Conservation (phyloP, 1,284 basidiomycete genomes). For the Dichomitus squalens region DNA sequence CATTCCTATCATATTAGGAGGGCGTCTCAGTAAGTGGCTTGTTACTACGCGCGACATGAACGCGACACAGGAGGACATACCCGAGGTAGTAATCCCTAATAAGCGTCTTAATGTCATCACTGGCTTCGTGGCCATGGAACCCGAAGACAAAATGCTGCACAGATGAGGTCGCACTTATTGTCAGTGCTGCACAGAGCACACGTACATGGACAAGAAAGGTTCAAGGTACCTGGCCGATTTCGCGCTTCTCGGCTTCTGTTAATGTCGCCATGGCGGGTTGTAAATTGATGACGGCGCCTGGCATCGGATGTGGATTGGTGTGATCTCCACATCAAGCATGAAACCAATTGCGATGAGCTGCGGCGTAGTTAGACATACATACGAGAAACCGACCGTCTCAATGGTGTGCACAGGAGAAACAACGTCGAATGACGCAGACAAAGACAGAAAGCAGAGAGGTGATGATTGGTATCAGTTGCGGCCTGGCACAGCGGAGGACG, state of each 20-base stretch:
- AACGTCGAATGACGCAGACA: too few species aligned
- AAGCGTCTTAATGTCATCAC: conserved; percentile 54
- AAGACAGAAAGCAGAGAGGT: too few species aligned
- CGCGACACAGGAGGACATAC: conserved; percentile 28
- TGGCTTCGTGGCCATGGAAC: conserved; percentile 59
- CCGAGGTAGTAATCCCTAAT: conserved; percentile 66
- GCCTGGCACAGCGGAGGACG: too few species aligned
- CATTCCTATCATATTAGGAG: conserved; percentile 38
- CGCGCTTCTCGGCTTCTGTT: conserved; percentile 44
- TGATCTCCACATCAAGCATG: neutral
- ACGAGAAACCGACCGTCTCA: neutral
- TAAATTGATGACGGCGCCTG: neutral
- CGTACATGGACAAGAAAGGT: neutral
- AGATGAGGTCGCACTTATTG: neutral
- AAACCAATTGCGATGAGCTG: neutral
- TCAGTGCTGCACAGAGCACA: neutral
- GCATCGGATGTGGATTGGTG: neutral
- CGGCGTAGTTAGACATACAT: neutral
- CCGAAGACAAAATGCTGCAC: conserved; percentile 70
- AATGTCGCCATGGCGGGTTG: conserved; percentile 24
- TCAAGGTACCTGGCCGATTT: conserved; percentile 53
- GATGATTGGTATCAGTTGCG: too few species aligned
- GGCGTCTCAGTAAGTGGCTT: neutral
- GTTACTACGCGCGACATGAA: neutral
- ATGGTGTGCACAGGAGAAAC: too few species aligned